phyloP scores from a whole-genome alignment of 345 rosid species.

The Brassica napus region Da-Ae NC_063434.1:3641001-3641500 shows the following conservation, averaged over 20 bases:
- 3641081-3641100: constrained; percentile 52
- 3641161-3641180: constrained; percentile 59
- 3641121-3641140: constrained; percentile 63
- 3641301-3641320: constrained; percentile 47
- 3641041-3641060: constrained; percentile 66
- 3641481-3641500: constrained; percentile 22
- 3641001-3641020: constrained; percentile 23
- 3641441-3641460: not conserved
- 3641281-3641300: constrained; percentile 58
- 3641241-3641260: constrained; percentile 71
- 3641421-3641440: not conserved
- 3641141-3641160: constrained; percentile 66
- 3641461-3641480: not conserved
- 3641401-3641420: constrained; percentile 9
- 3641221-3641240: constrained; percentile 69
- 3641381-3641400: constrained; percentile 88
- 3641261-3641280: constrained; percentile 52
- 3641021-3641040: constrained; percentile 41
- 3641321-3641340: constrained; percentile 73
- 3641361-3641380: constrained; percentile 61
- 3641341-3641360: constrained; percentile 84
- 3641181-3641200: constrained; percentile 68
- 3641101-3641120: constrained; percentile 38
- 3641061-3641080: constrained; percentile 61
- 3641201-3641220: constrained; percentile 60